Evolutionary conservation across 129 eudicot species (phyloP), one percentile per base, ranked within the genome.

Genomic region (Pseudognaphalium luteoalbum): DNA sequence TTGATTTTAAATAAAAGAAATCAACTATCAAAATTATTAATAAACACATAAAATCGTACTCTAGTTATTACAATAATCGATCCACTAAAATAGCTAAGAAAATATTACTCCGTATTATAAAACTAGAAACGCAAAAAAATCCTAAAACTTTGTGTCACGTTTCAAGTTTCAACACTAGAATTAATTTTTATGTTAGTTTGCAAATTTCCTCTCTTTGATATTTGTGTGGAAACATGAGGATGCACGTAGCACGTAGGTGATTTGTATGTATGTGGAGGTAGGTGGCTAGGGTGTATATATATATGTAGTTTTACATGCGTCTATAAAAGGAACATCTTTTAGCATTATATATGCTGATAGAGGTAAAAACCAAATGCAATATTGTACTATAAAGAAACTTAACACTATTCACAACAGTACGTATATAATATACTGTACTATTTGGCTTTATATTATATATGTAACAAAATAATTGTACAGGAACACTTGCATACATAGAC

Each of bases 401-500:
- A 25, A 32, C 34, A 32, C 2, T 32, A 32, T 32, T 32, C 1
- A 8, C 66, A 19, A n/a, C 61, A n/a, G 19, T n/a, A 16, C 28
- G 28, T 25, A 25, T 25, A 25, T 25, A 25, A 25, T 25, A 25
- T 25, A 25, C 28, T 25, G 28, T 9, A 28, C 2, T 8, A 25
- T 62, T 10, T 11, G n/a, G 28, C 10, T 7, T 12, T 1, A 28
- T 9, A 29, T 62, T 25, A 25, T 25, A 25, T 25, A 25, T 25
- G 28, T 25, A 25, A 25, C 28, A 25, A 25, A 25, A 2, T 22
- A 22, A 21, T 28, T 1, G 35, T 61, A 25, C 34, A 25, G 29
- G 5, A n/a, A 62, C 17, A 61, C 67, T 12, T 62, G 14, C 67
- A 29, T 78, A 51, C 67, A 29, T 78, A 51, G 60, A 30, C 15